Evolutionary conservation across 164 flowering plant genomes (phyloP), one percentile per base, ranked within the genome.

Genomic region (Cinnamomum chago): DNA sequence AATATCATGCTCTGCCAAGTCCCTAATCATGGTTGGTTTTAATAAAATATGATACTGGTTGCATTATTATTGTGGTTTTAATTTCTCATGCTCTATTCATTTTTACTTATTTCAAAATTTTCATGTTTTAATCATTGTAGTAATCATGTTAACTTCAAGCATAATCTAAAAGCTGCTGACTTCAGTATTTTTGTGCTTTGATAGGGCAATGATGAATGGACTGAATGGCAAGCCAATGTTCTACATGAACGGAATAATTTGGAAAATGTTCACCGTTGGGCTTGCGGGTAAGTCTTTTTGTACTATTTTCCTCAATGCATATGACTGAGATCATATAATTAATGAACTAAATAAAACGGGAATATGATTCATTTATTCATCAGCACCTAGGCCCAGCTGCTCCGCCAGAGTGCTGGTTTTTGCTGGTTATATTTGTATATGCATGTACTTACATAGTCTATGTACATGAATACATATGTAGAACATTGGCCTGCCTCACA

Each of bases 221-320:
- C 65, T 70, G 96, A 88, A 40, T 95, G 99, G 99, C 94, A 90
- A 78, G 55, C 84, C 50, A 87, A 80, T 30, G 90, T 85, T 78
- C 76, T 95, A 66, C 96, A 87, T 79, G 91, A 90, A 83, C 95
- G 98, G 30, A 93, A 89, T 81, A 81, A 72, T 5, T 81, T 93
- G 72, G 97, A 93, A 81, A 93, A 95, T 87, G 95, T 95, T 27
- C 84, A 84, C 73, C 84, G 88, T 55, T 95, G 99, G 99, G 91
- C 87, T 76, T 95, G 99, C 74, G 99, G 99, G 99, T 93, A 90
- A 64, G 86, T 11, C 23, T 78, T 73, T 73, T 73, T 67, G 18
- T 47, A 40, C 76, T 50, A 40, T 75, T 20, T 77, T 62, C 73
- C 25, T 71, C 47, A 40, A 40, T 40, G 50, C 11, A 35, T 10